Evolutionary conservation across 2,329 filamentous ascomycete species (phyloP).

Genomic region (Talaromyces amestolkiae): DNA sequence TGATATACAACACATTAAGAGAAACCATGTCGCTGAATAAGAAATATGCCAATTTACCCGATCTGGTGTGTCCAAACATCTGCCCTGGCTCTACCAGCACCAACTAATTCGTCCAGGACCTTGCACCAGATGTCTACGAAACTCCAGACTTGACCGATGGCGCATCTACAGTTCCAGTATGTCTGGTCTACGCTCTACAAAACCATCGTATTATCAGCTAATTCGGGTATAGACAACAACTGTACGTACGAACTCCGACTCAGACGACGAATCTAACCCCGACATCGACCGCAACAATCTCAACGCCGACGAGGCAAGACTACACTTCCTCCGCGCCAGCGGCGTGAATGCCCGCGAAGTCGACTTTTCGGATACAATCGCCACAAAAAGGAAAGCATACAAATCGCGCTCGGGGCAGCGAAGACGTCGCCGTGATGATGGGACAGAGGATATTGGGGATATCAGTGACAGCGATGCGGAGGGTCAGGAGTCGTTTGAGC

Average conservation of each 20-base stretch:
- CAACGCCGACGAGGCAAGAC: slow-evolving; percentile 74
- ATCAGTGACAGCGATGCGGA: slow-evolving; percentile 71
- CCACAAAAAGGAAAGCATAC: slow-evolving; percentile 79
- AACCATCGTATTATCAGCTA: neutral
- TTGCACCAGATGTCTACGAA: slow-evolving; percentile 92
- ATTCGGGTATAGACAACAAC: slow-evolving; percentile 45
- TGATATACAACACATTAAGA: neutral
- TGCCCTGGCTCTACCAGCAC: too few species aligned
- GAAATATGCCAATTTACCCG: slow-evolving; percentile 79
- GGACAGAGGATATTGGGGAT: slow-evolving; percentile 65
- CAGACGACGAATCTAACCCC: slow-evolving; percentile 58
- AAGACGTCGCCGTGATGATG: slow-evolving; percentile 53
- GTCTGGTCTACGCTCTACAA: slow-evolving; percentile 25
- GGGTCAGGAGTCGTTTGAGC: slow-evolving; percentile 63
- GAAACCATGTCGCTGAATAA: slow-evolving; percentile 71
- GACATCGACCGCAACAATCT: slow-evolving; percentile 75
- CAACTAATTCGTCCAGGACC: slow-evolving; percentile 55
- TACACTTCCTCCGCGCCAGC: slow-evolving; percentile 70
- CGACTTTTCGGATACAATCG: slow-evolving; percentile 87
- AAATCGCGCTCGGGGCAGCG: slow-evolving; percentile 62
- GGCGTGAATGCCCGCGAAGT: slow-evolving; percentile 70
- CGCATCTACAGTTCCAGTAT: slow-evolving; percentile 76
- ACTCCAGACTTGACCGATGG: slow-evolving; percentile 91
- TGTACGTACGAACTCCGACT: slow-evolving; percentile 56
- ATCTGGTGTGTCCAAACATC: slow-evolving; percentile 57